Conservation (phyloP, 495 filamentous ascomycete species). For the Penicillium roqueforti region DNA sequence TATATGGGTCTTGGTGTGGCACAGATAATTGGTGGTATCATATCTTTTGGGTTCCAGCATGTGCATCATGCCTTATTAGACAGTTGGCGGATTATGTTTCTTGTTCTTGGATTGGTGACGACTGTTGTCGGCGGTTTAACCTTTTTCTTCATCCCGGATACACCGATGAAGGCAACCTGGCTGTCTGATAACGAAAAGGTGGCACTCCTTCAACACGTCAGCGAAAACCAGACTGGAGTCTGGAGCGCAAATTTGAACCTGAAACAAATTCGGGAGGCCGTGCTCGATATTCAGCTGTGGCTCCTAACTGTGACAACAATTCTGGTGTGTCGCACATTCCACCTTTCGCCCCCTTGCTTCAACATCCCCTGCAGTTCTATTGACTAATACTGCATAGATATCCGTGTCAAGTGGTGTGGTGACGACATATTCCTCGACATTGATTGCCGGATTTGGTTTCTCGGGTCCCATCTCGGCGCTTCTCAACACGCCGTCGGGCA, state of each 20-base stretch:
- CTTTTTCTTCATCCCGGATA: conserved; percentile 55
- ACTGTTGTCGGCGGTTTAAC: conserved; percentile 47
- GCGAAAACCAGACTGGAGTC: conserved; percentile 57
- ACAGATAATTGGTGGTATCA: conserved; percentile 57
- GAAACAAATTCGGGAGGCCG: conserved; percentile 30
- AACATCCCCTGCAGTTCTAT: background rate
- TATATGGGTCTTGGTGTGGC: conserved; percentile 59
- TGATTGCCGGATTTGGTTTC: conserved; percentile 57
- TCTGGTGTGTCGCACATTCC: conserved; percentile 15
- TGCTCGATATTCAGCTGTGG: conserved; percentile 36
- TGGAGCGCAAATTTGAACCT: conserved; percentile 40
- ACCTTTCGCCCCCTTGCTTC: background rate
- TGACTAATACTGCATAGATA: conserved; percentile 18
- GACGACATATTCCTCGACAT: conserved; percentile 56
- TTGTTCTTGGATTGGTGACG: conserved; percentile 58
- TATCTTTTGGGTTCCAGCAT: conserved; percentile 53
- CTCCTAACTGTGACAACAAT: conserved; percentile 35
- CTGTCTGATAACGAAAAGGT: conserved; percentile 52
- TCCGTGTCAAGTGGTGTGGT: conserved; percentile 58
- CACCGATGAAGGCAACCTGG: conserved; percentile 54
- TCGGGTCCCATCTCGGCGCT: conserved; percentile 49
- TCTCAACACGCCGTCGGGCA: conserved; percentile 61
- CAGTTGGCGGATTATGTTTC: conserved; percentile 63
- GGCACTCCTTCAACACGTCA: conserved; percentile 35
- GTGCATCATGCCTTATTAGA: conserved; percentile 30